These are phyloP conservation scores for Daldinia vernicosa DNA, from an alignment of 495 filamentous ascomycete genomes.

Conservation along the genomic window DNA sequence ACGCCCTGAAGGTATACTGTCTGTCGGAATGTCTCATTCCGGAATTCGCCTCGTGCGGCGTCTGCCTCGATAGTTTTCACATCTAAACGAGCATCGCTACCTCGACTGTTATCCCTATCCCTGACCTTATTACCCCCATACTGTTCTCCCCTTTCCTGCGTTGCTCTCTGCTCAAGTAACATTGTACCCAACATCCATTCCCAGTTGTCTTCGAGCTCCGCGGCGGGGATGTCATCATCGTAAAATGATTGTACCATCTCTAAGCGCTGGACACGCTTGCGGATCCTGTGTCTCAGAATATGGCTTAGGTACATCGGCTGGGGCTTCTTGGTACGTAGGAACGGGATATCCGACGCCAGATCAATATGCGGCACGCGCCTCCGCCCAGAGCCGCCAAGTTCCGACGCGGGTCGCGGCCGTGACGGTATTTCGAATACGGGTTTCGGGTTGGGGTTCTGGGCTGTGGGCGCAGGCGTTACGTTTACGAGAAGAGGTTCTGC, in stretches of 20 bases:
- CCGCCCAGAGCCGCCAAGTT: conserved; percentile 56
- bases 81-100: background rate
- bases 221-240: conserved; percentile 52
- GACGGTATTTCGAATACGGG: conserved; percentile 53
- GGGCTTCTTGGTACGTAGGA: conserved; percentile 75
- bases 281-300: conserved; percentile 63
- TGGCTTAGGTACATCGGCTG: conserved; percentile 66
- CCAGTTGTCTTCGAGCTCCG: conserved; percentile 67
- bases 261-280: conserved; percentile 52
- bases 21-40: conserved; percentile 6
- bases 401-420: conserved; percentile 55
- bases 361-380: conserved; percentile 69
- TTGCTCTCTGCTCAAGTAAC: conserved; percentile 13
- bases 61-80: conserved; percentile 30
- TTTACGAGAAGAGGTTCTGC: conserved; percentile 48
- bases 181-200: conserved; percentile 51
- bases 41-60: background rate
- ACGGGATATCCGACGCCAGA: conserved; percentile 68
- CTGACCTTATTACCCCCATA: background rate
- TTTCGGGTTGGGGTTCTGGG: conserved; percentile 45
- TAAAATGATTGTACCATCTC: background rate
- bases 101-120: background rate
- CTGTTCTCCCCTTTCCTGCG: background rate
- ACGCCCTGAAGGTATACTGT: conserved; percentile 23
- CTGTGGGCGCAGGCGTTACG: conserved; percentile 37